phyloP scores from a whole-genome alignment of 2,329 filamentous ascomycete species.

The Dactylellina cionopaga region DNA sequence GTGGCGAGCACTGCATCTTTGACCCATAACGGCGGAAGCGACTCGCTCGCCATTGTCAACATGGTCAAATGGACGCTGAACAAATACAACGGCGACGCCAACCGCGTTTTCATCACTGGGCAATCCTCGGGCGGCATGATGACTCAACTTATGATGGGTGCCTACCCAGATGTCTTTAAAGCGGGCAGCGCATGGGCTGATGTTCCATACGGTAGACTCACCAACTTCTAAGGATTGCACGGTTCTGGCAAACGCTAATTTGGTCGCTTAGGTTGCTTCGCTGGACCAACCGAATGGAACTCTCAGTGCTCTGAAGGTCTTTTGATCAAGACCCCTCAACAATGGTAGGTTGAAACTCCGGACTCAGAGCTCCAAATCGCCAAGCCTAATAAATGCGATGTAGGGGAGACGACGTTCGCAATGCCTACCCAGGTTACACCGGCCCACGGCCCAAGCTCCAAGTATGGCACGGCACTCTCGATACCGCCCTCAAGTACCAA shows the following conservation, averaged over 20 bases:
- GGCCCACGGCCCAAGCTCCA: slow-evolving; percentile 60
- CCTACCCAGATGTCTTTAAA: slow-evolving; percentile 65
- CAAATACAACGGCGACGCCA: slow-evolving; percentile 59
- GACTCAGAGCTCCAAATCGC: background rate
- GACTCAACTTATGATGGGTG: slow-evolving; percentile 64
- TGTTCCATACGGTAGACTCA: slow-evolving; percentile 59
- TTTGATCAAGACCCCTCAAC: slow-evolving; percentile 26
- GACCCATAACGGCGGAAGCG: slow-evolving; percentile 60
- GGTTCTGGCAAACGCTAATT: background rate
- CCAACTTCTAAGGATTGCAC: background rate
- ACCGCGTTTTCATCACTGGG: slow-evolving; percentile 59
- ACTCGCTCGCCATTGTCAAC: slow-evolving; percentile 61
- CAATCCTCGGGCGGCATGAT: slow-evolving; percentile 60
- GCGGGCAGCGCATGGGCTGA: slow-evolving; percentile 64
- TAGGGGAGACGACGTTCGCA: slow-evolving; percentile 57
- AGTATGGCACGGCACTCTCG: slow-evolving; percentile 60
- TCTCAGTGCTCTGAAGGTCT: slow-evolving; percentile 19
- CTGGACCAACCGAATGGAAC: slow-evolving; percentile 54
- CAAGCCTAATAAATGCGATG: background rate
- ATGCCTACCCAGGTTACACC: slow-evolving; percentile 60
- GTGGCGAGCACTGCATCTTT: slow-evolving; percentile 53
- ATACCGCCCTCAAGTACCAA: slow-evolving; percentile 57
- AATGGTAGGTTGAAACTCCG: slow-evolving; percentile 37
- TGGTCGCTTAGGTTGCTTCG: slow-evolving; percentile 56
- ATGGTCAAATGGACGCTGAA: slow-evolving; percentile 61